Conservation (phyloP, 164 flowering plant species). For the Warburgia ugandensis region DNA sequence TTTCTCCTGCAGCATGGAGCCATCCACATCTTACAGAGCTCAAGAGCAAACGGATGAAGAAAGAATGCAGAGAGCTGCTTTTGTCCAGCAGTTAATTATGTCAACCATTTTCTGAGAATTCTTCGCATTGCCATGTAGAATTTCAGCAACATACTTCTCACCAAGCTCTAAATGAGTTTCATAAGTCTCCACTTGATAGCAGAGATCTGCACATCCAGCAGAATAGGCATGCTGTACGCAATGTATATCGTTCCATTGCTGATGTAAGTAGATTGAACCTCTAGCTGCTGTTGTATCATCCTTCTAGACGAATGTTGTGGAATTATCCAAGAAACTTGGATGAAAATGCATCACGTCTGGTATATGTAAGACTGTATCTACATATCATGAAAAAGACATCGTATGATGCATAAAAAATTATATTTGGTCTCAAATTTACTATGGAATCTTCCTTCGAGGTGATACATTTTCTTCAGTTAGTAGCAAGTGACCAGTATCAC, state of each 20-base stretch:
- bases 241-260: constrained; percentile 8
- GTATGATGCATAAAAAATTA: too few relatives aligned
- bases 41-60: constrained; percentile 38
- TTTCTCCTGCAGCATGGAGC: constrained; percentile 27
- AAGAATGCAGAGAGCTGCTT: constrained; percentile 40
- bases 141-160: neutral
- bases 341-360: too few relatives aligned
- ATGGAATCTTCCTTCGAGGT: too few relatives aligned
- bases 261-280: constrained; percentile 2
- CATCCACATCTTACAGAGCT: constrained; percentile 18
- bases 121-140: neutral
- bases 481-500: too few relatives aligned
- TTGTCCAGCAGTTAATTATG: constrained; percentile 47
- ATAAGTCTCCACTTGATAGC: neutral
- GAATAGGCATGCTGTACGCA: neutral
- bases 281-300: constrained; percentile 8
- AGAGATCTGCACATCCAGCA: neutral
- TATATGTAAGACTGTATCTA: too few relatives aligned
- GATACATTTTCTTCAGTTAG: too few relatives aligned
- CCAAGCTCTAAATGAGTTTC: neutral
- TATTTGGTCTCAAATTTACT: too few relatives aligned
- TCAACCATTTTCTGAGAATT: constrained; percentile 47
- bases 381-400: too few relatives aligned
- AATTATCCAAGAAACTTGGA: too few relatives aligned
- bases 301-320: too few relatives aligned